Evolutionary conservation across 2,329 filamentous ascomycete species (phyloP), one percentile per base, ranked within the genome.

Genomic region (Huntiella omanensis): DNA sequence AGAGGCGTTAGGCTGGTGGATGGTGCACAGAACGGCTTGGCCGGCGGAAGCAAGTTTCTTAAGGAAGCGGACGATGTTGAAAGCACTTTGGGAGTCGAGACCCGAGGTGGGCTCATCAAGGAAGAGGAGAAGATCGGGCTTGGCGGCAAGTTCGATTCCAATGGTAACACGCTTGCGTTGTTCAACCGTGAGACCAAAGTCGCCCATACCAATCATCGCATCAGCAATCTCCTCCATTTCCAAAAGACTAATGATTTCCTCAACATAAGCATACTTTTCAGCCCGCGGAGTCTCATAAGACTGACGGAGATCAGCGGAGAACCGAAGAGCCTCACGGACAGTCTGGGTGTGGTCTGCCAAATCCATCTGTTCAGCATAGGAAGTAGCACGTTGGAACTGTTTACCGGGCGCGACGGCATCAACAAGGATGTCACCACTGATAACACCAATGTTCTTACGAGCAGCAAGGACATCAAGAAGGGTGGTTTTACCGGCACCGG

Each of bases 11-110:
- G 86, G 85, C 58, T 93, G 86, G 59, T 93, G 86, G 52, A 93
- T 93, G 0, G 86, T 93, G 63, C 84, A 92, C 3, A 93, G 70
- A 53, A 93, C 85, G 7, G 85, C 85, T 58, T 93, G 86, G 1
- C 85, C 86, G 2, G 81, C 80, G n/a, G 71, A 67, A 43, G 80
- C 77, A 40, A 82, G 68, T 60, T 80, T 82, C 50, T 71, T 71
- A 22, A 82, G 62, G 63, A 82, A 79, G 35, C 75, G 73, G 32
- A 80, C 71, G 51, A 81, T 81, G 58, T 79, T 79, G 62, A 76
- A 82, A 12, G 77, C 75, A 48, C 68, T 73, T 55, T 81, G 77
- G 28, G 70, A 75, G 56, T 83, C 78, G 1, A 87, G 72, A 47
- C 82, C 82, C 2, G 75, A 81, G 0, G 82, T 86, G 0, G 81